phyloP scores from a whole-genome alignment of 1,284 basidiomycete species.

The Boletus holoroseus region DNA sequence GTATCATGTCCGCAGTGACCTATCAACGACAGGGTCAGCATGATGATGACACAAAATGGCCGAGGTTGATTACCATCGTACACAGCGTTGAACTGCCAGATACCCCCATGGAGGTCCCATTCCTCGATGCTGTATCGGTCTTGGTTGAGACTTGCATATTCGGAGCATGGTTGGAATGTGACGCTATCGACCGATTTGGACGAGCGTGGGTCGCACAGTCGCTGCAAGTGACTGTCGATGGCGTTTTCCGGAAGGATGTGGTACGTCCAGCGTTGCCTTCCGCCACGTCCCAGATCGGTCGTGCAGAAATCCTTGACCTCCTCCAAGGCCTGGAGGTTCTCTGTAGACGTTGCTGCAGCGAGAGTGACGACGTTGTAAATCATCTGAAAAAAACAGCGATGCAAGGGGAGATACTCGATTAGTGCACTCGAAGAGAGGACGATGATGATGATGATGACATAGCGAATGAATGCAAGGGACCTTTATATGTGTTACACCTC shows the following conservation, averaged over 20 bases:
- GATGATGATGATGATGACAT: conserved; percentile 16
- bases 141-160: conserved; percentile 45
- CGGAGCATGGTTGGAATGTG: conserved; percentile 56
- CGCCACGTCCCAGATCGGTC: conserved; percentile 55
- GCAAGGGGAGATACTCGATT: background rate
- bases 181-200: conserved; percentile 44
- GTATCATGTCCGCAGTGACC: conserved; percentile 60
- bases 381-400: conserved; percentile 20
- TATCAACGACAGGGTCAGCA: conserved; percentile 26
- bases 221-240: conserved; percentile 44
- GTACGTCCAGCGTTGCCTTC: conserved; percentile 52
- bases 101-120: conserved; percentile 50
- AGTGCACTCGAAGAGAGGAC: conserved; percentile 9
- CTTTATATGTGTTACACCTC: conserved; percentile 24
- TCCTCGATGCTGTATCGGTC: conserved; percentile 52
- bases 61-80: conserved; percentile 47
- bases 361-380: conserved; percentile 39
- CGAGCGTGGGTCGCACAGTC: conserved; percentile 35
- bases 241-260: conserved; percentile 44
- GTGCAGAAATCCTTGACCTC: conserved; percentile 49
- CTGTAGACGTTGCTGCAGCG: conserved; percentile 42
- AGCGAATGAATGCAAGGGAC: background rate
- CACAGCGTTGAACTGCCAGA: conserved; percentile 55
- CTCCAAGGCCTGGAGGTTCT: conserved; percentile 45
- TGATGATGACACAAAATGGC: background rate